Evolutionary conservation across 1,284 basidiomycete genomes (phyloP).

Genomic region (Microbotryomycetes sp.): DNA sequence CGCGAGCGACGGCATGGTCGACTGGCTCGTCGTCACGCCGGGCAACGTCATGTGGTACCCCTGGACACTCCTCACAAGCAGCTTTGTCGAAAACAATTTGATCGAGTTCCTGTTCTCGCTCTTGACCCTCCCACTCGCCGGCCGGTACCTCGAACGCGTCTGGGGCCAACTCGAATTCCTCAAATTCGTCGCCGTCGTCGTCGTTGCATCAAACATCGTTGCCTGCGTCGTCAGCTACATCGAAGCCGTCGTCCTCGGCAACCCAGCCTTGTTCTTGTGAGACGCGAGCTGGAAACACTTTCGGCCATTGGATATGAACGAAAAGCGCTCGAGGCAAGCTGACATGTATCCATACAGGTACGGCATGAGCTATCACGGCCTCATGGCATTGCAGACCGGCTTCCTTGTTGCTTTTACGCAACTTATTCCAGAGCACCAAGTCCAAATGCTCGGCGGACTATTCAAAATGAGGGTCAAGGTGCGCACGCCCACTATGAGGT

Average conservation of each 20-base stretch:
- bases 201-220: conserved; percentile 78
- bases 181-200: conserved; percentile 73
- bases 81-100: conserved; percentile 74
- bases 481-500: too few species aligned
- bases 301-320: neutral
- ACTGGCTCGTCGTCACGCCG: conserved; percentile 79
- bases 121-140: conserved; percentile 68
- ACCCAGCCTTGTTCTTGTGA: conserved; percentile 65
- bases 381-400: conserved; percentile 82
- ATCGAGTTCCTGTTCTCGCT: conserved; percentile 76
- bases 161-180: conserved; percentile 83
- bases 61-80: conserved; percentile 84
- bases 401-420: conserved; percentile 95
- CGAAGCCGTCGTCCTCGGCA: conserved; percentile 60
- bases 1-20: conserved; percentile 46
- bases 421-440: conserved; percentile 93
- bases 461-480: conserved; percentile 86
- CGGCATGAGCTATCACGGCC: conserved; percentile 80
- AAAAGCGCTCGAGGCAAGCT: neutral
- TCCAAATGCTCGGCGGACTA: conserved; percentile 73
- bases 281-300: conserved; percentile 38
- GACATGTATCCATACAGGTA: conserved; percentile 49
- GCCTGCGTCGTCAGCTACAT: conserved; percentile 74
- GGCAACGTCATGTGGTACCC: conserved; percentile 78
- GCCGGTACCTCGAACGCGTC: conserved; percentile 83